These are phyloP conservation scores for Luffa acutangula DNA, from an alignment of 306 rosid species.

Conservation along the genomic window DNA sequence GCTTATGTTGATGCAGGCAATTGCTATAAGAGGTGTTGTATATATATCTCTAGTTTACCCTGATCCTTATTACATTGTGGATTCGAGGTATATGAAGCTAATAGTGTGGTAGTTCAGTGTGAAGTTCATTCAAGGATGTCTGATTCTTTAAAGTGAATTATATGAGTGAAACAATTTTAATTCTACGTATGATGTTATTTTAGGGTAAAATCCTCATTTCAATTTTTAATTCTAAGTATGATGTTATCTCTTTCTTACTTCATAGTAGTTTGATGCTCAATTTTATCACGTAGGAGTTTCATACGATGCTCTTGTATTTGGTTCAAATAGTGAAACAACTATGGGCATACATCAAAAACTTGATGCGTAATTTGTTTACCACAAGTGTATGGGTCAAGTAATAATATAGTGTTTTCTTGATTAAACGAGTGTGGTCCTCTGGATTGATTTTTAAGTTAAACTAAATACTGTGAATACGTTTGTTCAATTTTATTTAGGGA, in stretches of 20 bases:
- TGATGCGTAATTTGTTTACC: too few relatives aligned
- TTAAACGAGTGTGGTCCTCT: too few relatives aligned
- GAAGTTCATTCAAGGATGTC: background rate
- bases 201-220: background rate
- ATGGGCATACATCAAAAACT: slow-evolving; percentile 53
- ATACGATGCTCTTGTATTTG: slow-evolving; percentile 5
- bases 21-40: slow-evolving; percentile 52
- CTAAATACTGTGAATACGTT: too few relatives aligned
- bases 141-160: background rate
- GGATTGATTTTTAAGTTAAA: too few relatives aligned
- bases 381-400: too few relatives aligned
- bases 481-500: too few relatives aligned
- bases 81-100: background rate
- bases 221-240: too few relatives aligned
- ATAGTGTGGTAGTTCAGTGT: background rate
- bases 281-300: slow-evolving; percentile 6
- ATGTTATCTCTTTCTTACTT: background rate
- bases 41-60: background rate
- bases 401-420: too few relatives aligned
- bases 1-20: slow-evolving; percentile 88
- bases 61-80: background rate
- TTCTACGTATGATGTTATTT: background rate
- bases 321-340: slow-evolving; percentile 54
- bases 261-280: background rate
- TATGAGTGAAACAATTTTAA: background rate